A percentile compares a stretch with the other conserved stretches of the same genome.
Evolutionary conservation across 345 rosid species (phyloP).

Genomic region (Litchi chinensis): DNA sequence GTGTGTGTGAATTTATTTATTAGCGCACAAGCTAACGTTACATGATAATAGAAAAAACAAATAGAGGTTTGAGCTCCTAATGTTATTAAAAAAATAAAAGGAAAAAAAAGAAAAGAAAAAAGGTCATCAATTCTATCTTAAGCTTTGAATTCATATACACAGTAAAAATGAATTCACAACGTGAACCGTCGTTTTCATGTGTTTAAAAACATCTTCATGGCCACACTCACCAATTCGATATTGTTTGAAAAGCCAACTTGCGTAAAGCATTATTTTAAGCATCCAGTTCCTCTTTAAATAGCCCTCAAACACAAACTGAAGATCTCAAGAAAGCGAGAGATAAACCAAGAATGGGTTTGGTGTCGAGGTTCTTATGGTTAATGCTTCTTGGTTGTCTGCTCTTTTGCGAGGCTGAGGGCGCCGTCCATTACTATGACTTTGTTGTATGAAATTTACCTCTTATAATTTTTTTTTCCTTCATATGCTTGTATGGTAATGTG

Average conservation of each 20-base stretch:
- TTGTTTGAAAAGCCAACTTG: not conserved
- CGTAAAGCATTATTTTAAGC: not conserved
- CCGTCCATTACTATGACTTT: constrained; percentile 9
- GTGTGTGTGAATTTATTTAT: too few species aligned
- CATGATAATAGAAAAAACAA: too few species aligned
- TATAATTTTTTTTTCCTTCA: too few species aligned
- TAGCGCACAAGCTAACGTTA: too few species aligned
- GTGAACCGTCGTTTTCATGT: not conserved
- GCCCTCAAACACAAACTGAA: not conserved
- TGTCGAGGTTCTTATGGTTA: not conserved
- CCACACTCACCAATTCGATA: not conserved
- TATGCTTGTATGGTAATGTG: not conserved
- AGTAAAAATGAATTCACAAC: not conserved
- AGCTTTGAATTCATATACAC: not conserved
- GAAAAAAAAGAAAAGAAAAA: too few species aligned
- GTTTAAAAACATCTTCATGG: not conserved
- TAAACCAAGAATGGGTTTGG: not conserved
- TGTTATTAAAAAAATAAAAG: not conserved
- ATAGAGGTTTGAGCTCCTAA: not conserved
- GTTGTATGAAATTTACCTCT: constrained; percentile 1
- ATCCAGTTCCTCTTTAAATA: constrained; percentile 3
- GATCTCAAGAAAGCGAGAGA: not conserved
- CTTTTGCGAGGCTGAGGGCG: not conserved
- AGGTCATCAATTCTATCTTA: not conserved
- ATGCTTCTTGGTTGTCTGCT: constrained; percentile 3